Percentiles rank a stretch among this genome's conserved stretches.
phyloP scores from a whole-genome alignment of 2,329 filamentous ascomycete genomes.

The Arthrobotrys sinensis region DNA sequence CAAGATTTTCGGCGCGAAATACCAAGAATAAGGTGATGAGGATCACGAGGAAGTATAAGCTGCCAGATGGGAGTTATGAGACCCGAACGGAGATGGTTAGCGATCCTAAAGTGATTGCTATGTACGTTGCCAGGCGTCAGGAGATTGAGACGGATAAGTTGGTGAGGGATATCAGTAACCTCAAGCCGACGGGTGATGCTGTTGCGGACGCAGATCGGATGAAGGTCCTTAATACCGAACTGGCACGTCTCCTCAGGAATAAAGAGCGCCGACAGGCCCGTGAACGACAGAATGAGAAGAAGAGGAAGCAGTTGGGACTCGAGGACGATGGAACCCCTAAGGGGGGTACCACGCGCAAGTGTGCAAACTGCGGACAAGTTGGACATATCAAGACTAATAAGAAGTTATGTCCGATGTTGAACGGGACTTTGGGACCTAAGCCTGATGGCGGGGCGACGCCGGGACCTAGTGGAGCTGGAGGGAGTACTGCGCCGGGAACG shows the following conservation, averaged over 20 bases:
- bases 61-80: slow-evolving; percentile 74
- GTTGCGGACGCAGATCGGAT: slow-evolving; percentile 63
- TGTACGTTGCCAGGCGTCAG: slow-evolving; percentile 85
- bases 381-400: slow-evolving; percentile 80
- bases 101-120: slow-evolving; percentile 87
- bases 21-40: slow-evolving; percentile 79
- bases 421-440: slow-evolving; percentile 50
- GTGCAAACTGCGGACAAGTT: slow-evolving; percentile 95
- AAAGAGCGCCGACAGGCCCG: slow-evolving; percentile 89
- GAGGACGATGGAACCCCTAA: slow-evolving; percentile 60
- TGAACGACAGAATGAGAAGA: slow-evolving; percentile 70
- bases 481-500: slow-evolving; percentile 40
- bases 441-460: slow-evolving; percentile 5
- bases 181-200: slow-evolving; percentile 64
- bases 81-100: slow-evolving; percentile 76
- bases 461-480: slow-evolving; percentile 1
- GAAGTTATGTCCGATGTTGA: slow-evolving; percentile 64
- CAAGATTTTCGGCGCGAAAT: slow-evolving; percentile 78
- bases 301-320: slow-evolving; percentile 57
- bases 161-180: slow-evolving; percentile 69
- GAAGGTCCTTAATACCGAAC: slow-evolving; percentile 72
- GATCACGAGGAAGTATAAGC: slow-evolving; percentile 79
- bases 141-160: slow-evolving; percentile 80
- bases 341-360: slow-evolving; percentile 82
- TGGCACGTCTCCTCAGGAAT: slow-evolving; percentile 89